These are phyloP conservation scores for Lyophyllum shimeji DNA, from an alignment of 768 basidiomycete genomes.

Conservation along the genomic window DNA sequence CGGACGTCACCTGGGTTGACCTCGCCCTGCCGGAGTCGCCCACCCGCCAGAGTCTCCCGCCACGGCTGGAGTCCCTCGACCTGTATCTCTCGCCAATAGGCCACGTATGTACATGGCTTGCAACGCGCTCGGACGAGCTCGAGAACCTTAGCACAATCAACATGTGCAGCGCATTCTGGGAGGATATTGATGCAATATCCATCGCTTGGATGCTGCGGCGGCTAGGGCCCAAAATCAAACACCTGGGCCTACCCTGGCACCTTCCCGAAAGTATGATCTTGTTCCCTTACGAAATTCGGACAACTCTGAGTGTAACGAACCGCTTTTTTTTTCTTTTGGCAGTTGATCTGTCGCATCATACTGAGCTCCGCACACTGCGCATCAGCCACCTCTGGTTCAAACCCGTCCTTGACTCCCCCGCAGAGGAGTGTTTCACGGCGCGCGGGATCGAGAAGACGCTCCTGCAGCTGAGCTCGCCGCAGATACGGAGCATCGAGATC, in stretches of 20 bases:
- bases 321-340: conserved; percentile 4
- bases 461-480: conserved; percentile 14
- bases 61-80: conserved; percentile 18
- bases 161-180: conserved; percentile 21
- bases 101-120: conserved; percentile 20
- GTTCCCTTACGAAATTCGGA: not conserved
- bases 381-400: conserved; percentile 25
- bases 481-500: conserved; percentile 15
- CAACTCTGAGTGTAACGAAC: not conserved
- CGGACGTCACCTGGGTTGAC: conserved; percentile 23
- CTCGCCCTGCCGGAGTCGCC: conserved; percentile 9
- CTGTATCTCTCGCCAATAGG: conserved; percentile 21
- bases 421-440: conserved; percentile 17
- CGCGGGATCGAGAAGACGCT: conserved; percentile 18
- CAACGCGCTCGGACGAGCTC: conserved; percentile 13
- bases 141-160: conserved; percentile 12
- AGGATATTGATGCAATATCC: conserved; percentile 20
- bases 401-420: conserved; percentile 8
- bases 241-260: conserved; percentile 23
- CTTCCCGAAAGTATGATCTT: conserved; percentile 23
- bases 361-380: conserved; percentile 19
- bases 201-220: conserved; percentile 23
- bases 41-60: conserved; percentile 8
- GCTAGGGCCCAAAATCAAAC: conserved; percentile 22
- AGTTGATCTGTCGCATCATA: conserved; percentile 20